These are phyloP conservation scores for Ambrosia artemisiifolia DNA, from an alignment of 129 eudicot genomes.

Conservation along the genomic window DNA sequence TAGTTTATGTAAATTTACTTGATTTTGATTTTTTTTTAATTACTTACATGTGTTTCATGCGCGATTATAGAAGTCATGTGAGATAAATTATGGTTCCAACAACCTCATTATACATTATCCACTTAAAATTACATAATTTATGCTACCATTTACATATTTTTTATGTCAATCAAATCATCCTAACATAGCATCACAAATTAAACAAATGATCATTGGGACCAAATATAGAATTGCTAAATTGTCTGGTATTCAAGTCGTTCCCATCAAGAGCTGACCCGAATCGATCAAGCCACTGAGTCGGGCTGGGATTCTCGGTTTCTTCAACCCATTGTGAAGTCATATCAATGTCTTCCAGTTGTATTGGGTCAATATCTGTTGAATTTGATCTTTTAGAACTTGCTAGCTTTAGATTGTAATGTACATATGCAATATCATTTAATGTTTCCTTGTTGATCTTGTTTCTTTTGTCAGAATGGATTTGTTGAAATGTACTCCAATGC, in stretches of 20 bases:
- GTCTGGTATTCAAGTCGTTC: constrained; percentile 83
- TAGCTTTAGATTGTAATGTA: constrained; percentile 70
- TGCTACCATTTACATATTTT: constrained; percentile 13
- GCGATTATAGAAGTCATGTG: no score
- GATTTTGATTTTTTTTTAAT: no score
- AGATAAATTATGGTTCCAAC: no score
- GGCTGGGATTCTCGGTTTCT: constrained; percentile 72
- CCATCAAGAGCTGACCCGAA: constrained; percentile 77
- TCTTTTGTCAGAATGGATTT: constrained; percentile 79
- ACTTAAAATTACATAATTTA: background rate
- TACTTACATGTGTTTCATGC: no score
- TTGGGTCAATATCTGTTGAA: constrained; percentile 51
- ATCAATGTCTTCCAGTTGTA: constrained; percentile 80
- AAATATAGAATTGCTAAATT: constrained; percentile 58
- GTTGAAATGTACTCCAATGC: constrained; percentile 78
- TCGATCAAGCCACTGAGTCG: constrained; percentile 89
- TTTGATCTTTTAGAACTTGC: constrained; percentile 42
- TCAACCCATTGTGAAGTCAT: constrained; percentile 97
- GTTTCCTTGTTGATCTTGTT: constrained; percentile 86
- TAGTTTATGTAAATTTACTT: no score
- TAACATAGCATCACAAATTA: constrained; percentile 46
- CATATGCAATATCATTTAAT: constrained; percentile 55
- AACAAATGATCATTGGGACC: constrained; percentile 68
- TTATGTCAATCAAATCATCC: background rate
- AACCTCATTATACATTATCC: background rate